These are phyloP conservation scores for Acmispon strigosus DNA, from an alignment of 306 rosid genomes.

Conservation along the genomic window DNA sequence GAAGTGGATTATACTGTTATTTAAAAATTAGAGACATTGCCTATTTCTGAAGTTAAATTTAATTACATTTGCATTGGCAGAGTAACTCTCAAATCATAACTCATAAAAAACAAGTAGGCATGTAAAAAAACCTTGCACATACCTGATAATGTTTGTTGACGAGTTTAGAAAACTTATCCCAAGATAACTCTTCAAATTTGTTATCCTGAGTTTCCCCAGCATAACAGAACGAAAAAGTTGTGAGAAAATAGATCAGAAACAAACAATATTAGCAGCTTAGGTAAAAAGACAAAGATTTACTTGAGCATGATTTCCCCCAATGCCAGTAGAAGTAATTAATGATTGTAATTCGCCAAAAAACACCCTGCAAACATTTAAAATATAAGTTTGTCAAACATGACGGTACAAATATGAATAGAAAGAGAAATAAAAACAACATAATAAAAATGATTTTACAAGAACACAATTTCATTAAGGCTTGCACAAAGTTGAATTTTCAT, in stretches of 20 bases:
- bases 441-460: neutral
- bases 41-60: neutral
- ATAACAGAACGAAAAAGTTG: constrained; percentile 8
- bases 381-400: neutral
- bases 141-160: constrained; percentile 49
- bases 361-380: constrained; percentile 49
- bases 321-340: constrained; percentile 40
- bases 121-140: constrained; percentile 7
- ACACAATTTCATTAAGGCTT: neutral
- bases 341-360: constrained; percentile 59
- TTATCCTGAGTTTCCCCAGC: constrained; percentile 47
- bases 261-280: constrained; percentile 11
- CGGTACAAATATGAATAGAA: neutral
- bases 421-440: neutral
- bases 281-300: constrained; percentile 40
- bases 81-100: neutral
- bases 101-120: neutral
- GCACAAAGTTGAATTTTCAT: neutral
- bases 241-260: constrained; percentile 1
- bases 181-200: constrained; percentile 43
- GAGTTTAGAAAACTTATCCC: constrained; percentile 57
- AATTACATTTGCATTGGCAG: constrained; percentile 1
- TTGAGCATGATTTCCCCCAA: constrained; percentile 51
- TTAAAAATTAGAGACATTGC: neutral
- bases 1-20: neutral